A percentile compares a stretch with the other conserved stretches of the same genome.
These are phyloP conservation scores for Paraconiothyrium sp. DNA, from an alignment of 2,329 filamentous ascomycete genomes.

Conservation along the genomic window DNA sequence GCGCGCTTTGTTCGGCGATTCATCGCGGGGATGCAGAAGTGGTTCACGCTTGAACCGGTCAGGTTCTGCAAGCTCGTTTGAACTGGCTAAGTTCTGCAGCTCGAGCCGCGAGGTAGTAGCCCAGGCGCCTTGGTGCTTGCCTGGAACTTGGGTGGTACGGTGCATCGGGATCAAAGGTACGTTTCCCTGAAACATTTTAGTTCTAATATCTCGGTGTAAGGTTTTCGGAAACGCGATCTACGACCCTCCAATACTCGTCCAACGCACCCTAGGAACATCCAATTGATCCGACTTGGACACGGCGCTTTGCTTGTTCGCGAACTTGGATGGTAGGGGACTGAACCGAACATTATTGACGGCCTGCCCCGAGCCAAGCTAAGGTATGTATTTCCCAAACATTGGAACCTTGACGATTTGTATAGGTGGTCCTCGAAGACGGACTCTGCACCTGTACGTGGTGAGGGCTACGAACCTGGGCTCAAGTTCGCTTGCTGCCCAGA, in stretches of 20 bases:
- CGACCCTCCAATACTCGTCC: too few species aligned
- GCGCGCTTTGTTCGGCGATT: neutral
- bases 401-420: neutral
- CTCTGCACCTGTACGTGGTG: constrained; percentile 20
- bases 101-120: too few species aligned
- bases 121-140: neutral
- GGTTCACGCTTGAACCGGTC: too few species aligned
- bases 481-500: constrained; percentile 9
- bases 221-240: too few species aligned
- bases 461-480: constrained; percentile 19
- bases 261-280: too few species aligned
- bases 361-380: neutral
- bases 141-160: neutral
- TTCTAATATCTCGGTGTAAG: too few species aligned
- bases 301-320: neutral
- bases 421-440: constrained; percentile 17
- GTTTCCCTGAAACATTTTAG: too few species aligned
- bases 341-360: neutral
- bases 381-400: neutral
- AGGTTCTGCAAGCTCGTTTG: too few species aligned
- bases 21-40: neutral
- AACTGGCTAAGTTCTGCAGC: too few species aligned
- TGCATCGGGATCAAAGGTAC: too few species aligned
- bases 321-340: neutral
- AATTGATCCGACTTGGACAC: too few species aligned